phyloP scores from a whole-genome alignment of 106 monocot genomes.

The Alisma plantagoaquatica region DNA sequence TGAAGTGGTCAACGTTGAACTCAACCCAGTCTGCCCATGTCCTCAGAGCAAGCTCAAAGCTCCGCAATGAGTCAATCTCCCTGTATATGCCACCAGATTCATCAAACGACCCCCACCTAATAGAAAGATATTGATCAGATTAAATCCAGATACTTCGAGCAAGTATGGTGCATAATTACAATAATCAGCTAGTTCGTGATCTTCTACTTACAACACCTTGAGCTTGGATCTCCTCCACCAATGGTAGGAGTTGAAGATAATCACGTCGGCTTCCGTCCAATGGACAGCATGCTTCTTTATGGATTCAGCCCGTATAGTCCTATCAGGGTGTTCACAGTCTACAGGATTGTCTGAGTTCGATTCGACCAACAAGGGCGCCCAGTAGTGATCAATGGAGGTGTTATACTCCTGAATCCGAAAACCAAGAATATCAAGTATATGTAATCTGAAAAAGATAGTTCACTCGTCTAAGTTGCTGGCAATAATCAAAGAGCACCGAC shows the following conservation, averaged over 20 bases:
- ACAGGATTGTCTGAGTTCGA: conserved; percentile 69
- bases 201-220: background rate
- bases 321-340: conserved; percentile 40
- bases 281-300: conserved; percentile 60
- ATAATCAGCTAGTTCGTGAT: background rate
- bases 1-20: conserved; percentile 31
- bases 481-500: too few relatives aligned
- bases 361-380: conserved; percentile 80
- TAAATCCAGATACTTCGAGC: background rate
- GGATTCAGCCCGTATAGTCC: conserved; percentile 49
- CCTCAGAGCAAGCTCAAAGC: conserved; percentile 40
- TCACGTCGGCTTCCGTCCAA: conserved; percentile 56
- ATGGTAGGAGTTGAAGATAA: conserved; percentile 70
- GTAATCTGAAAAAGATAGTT: too few relatives aligned
- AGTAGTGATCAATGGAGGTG: conserved; percentile 71
- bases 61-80: conserved; percentile 3
- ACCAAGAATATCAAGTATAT: background rate
- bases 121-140: background rate
- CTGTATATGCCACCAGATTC: background rate
- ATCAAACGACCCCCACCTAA: conserved; percentile 2
- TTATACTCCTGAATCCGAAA: conserved; percentile 43
- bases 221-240: conserved; percentile 56
- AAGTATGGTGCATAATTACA: background rate
- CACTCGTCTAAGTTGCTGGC: too few relatives aligned
- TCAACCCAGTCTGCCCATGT: conserved; percentile 77